Base-by-base conservation (phyloP, 257 asterid genomes). In the Gardenia jasminoides region DNA sequence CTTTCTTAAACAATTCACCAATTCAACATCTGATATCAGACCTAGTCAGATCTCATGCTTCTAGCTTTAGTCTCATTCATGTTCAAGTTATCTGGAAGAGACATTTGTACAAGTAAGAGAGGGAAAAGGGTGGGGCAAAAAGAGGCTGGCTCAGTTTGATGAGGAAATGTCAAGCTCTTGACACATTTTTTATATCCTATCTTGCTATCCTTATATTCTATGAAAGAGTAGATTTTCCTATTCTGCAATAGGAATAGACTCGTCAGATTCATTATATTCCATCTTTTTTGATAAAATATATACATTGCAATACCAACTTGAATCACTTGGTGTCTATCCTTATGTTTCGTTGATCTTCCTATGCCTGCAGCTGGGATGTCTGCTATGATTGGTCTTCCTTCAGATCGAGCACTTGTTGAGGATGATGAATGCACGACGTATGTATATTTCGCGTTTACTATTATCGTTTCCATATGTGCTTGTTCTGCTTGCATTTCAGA, bases 341-440 rank as follows among this genome's bases (percentile, higher is more conserved):
- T 48, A 31, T 36, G 33, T 11, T 46, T 54, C 30, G 1, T 6
- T 7, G n/a, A 19, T n/a, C 13, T 79, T 76, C 64, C 68, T 72
- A 41, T 30, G 19, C 59, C 39, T 74, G 74, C 78, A 91, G 97
- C 77, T 64, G 91, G 96, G 67, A 93, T 91, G 97, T 82, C 95
- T 71, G 82, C 90, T 77, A 93, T 94, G 98, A 80, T 93, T 81
- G 99, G 99, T 82, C 98, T 94, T 76, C 98, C 97, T 77, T 94
- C 98, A 48, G 99, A 93, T 84, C 94, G 91, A 28, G 95, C 97
- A 74, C 95, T 93, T 47, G 87, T 83, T 71, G 96, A 93, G 66
- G 99, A 94, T 67, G 91, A 89, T 24, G 98, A 93, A 79, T 93
- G 99, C 86, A 43, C 74, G 59, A 87, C 91, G 98, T 91, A 86